Conservation (phyloP, 176 grass and related monocot species). For the Ensete glaucum region DNA sequence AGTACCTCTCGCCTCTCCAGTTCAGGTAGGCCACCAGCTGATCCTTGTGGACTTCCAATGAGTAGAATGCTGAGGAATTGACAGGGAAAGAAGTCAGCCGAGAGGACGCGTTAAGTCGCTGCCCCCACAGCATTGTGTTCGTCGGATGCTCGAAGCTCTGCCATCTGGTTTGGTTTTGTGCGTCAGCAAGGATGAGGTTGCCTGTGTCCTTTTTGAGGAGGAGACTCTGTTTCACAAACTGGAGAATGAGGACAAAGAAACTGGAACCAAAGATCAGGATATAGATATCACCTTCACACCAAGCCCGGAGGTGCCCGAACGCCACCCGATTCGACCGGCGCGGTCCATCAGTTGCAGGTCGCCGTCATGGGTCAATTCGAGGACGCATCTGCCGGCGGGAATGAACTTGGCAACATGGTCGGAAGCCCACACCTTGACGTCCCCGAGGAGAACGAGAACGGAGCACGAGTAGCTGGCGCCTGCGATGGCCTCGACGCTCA, state of each 20-base stretch:
- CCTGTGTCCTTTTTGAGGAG: constrained; percentile 27
- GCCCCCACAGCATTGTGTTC: constrained; percentile 33
- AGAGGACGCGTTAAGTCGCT: constrained; percentile 17
- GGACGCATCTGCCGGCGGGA: constrained; percentile 17
- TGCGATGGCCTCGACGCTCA: constrained; percentile 24
- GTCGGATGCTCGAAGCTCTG: constrained; percentile 44
- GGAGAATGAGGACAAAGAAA: background rate
- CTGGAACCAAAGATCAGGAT: background rate
- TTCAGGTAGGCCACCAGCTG: constrained; percentile 44
- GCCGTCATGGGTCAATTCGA: constrained; percentile 23
- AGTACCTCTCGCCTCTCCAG: constrained; percentile 31
- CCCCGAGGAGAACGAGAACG: constrained; percentile 25
- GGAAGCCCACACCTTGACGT: constrained; percentile 41
- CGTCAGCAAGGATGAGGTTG: constrained; percentile 44
- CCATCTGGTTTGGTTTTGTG: constrained; percentile 36
- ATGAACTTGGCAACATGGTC: constrained; percentile 27
- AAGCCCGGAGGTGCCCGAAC: constrained; percentile 15
- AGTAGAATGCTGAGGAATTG: constrained; percentile 27
- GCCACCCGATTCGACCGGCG: constrained; percentile 23
- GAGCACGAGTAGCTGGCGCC: constrained; percentile 25
- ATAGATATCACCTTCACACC: constrained; percentile 36
- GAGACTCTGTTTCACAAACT: constrained; percentile 34
- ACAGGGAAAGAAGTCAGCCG: constrained; percentile 5
- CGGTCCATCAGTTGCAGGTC: constrained; percentile 33
- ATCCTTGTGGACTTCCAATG: constrained; percentile 41